Percentiles rank a stretch among this genome's conserved stretches.
These are phyloP conservation scores for Aethionema arabicum DNA, from an alignment of 345 rosid species.

Conservation along the genomic window DNA sequence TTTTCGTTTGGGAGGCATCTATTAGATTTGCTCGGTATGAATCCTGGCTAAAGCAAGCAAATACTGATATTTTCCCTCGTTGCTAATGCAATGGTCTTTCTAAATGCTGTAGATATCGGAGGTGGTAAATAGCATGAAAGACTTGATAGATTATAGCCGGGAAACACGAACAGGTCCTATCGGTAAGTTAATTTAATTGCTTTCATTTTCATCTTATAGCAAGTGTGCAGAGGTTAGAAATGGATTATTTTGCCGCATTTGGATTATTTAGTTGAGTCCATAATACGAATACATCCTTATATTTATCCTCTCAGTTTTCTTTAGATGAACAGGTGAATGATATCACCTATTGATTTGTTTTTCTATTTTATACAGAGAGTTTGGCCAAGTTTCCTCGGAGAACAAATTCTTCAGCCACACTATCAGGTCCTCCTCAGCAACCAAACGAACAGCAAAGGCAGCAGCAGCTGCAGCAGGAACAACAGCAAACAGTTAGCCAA, in stretches of 20 bases:
- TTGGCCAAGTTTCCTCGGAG: slow-evolving; percentile 93
- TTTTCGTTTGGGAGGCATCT: too few relatives aligned
- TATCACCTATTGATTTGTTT: slow-evolving; percentile 9
- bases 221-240: background rate
- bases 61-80: too few relatives aligned
- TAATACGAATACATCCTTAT: background rate
- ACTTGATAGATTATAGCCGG: slow-evolving; percentile 96
- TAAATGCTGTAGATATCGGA: slow-evolving; percentile 52
- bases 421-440: slow-evolving; percentile 59
- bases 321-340: slow-evolving; percentile 2
- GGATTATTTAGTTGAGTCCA: background rate
- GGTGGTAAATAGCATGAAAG: slow-evolving; percentile 99
- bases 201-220: background rate
- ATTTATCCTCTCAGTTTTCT: background rate
- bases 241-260: background rate
- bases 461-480: slow-evolving; percentile 49
- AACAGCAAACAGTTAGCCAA: slow-evolving; percentile 48
- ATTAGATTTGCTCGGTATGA: background rate
- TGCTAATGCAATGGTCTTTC: slow-evolving; percentile 20
- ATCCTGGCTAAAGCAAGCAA: too few relatives aligned
- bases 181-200: slow-evolving; percentile 55
- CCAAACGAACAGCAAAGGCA: slow-evolving; percentile 50
- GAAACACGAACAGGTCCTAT: slow-evolving; percentile 92
- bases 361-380: slow-evolving; percentile 61
- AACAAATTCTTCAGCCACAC: slow-evolving; percentile 51